phyloP scores from a whole-genome alignment of 2,329 filamentous ascomycete species.

The Gnomoniopsis sp. region DNA sequence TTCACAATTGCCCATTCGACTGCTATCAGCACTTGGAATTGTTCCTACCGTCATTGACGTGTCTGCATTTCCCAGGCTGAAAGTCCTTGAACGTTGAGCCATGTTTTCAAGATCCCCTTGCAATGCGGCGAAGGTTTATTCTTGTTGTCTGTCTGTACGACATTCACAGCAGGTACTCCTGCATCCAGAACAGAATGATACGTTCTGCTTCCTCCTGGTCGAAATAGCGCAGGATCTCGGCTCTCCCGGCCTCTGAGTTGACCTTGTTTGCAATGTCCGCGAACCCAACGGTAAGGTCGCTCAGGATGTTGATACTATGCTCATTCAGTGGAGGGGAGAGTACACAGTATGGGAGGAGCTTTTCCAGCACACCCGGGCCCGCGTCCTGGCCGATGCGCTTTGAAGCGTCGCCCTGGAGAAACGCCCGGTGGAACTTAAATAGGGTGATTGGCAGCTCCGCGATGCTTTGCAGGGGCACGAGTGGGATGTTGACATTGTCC shows the following conservation, averaged over 20 bases:
- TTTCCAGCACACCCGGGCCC: constrained; percentile 14
- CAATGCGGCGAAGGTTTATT: no score
- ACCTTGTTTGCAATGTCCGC: constrained; percentile 27
- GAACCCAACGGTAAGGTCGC: constrained; percentile 27
- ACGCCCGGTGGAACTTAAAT: constrained; percentile 31
- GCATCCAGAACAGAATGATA: constrained; percentile 20
- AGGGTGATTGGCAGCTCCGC: constrained; percentile 35
- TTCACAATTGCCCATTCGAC: no score
- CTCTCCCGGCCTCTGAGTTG: constrained; percentile 21
- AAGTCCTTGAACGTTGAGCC: background rate
- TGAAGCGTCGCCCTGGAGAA: constrained; percentile 29
- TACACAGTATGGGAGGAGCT: constrained; percentile 34
- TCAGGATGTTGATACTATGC: constrained; percentile 31
- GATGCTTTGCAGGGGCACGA: constrained; percentile 39
- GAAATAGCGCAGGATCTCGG: constrained; percentile 24
- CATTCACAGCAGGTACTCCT: constrained; percentile 10
- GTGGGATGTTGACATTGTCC: constrained; percentile 31
- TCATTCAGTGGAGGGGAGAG: constrained; percentile 23
- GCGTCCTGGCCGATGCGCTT: background rate
- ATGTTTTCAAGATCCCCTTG: background rate
- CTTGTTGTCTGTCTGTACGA: background rate
- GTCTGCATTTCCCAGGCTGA: background rate
- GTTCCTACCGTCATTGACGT: no score
- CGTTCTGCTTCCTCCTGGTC: constrained; percentile 25
- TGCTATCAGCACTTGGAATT: no score